Base-by-base conservation (phyloP, 1,139 yeast species). In the Diutina siamensis region DNA sequence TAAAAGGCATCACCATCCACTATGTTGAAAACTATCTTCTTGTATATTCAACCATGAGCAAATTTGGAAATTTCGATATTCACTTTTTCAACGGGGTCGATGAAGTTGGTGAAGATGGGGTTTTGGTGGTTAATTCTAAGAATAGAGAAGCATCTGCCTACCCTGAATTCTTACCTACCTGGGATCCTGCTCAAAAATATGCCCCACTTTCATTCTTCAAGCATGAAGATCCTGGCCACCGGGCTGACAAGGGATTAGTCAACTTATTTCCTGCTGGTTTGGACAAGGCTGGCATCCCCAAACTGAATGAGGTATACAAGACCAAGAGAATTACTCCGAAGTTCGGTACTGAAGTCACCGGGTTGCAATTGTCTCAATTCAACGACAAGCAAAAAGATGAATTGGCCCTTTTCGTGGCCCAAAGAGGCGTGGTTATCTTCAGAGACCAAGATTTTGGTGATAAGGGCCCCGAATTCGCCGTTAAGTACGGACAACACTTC, bases 381-480 rank as follows among this genome's bases (percentile, higher is more conserved):
- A 60, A 65, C 44, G 71, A 71, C 45, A 66, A 62, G 12, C 85
- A 74, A 40, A 77, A 74, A 56, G 76, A 80, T 57, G 88, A 81
- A 55, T 67, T 81, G 54, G 85, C 88, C 0, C 65, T 79, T 42
- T 63, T 75, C 35, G 80, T 76, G 40, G 82, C 83, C 12, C 73
- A 78, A 60, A 70, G 85, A 53, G 87, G 87, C 40, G 81, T 80
- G 45, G 80, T 78, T 31, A 75, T 80, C 12, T 80, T 82, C 62
- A 68, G 84, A 57, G 74, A 77, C 50, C 88, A 81, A 60, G 80
- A 83, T 54, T 72, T 80, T 51, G 72, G 77, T 44, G 66, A 67
- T 36, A 62, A 73, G 49, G 85, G 84, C 38, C 78, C 83, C 7
- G 66, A 65, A 40, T 74, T 65, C 51, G 70, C 73, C 44, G 71